These are phyloP conservation scores for Pichia ethanolica DNA, from an alignment of 805 yeast species.

Conservation along the genomic window DNA sequence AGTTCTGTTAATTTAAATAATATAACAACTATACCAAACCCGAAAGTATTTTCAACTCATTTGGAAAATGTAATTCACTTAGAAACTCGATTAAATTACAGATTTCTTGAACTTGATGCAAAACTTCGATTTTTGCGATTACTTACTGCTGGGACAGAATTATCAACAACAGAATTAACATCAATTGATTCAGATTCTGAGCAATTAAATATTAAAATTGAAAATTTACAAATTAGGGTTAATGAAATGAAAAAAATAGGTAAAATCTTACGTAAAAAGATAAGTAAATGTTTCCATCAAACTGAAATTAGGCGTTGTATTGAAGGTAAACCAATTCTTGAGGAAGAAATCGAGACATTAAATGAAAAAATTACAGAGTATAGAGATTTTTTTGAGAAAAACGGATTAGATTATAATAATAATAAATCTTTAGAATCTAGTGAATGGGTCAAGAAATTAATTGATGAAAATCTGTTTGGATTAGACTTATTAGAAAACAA, in stretches of 20 bases:
- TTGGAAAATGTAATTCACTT: conserved; percentile 7
- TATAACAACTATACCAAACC: not conserved
- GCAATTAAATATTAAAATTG: conserved; percentile 12
- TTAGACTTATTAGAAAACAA: conserved; percentile 2
- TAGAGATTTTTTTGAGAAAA: conserved; percentile 1
- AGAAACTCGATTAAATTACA: conserved; percentile 44
- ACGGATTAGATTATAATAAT: not conserved
- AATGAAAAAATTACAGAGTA: conserved; percentile 4
- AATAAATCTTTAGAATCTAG: not conserved
- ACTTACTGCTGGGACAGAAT: conserved; percentile 31
- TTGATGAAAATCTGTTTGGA: conserved; percentile 1
- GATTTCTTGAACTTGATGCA: conserved; percentile 65
- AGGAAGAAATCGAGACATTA: conserved; percentile 26
- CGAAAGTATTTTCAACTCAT: conserved; percentile 3
- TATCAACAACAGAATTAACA: conserved; percentile 18
- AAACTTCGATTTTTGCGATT: conserved; percentile 57
- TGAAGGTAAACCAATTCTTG: conserved; percentile 16
- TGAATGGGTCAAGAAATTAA: conserved; percentile 1
- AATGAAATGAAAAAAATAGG: conserved; percentile 15
- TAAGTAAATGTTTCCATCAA: conserved; percentile 12
- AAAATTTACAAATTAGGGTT: conserved; percentile 12
- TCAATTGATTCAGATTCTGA: conserved; percentile 15
- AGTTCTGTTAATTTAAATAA: not conserved
- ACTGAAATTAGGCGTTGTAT: conserved; percentile 12
- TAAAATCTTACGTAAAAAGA: conserved; percentile 8